phyloP scores from a whole-genome alignment of 2,329 filamentous ascomycete species.

The Phyllosticta citrichinensis region DNA sequence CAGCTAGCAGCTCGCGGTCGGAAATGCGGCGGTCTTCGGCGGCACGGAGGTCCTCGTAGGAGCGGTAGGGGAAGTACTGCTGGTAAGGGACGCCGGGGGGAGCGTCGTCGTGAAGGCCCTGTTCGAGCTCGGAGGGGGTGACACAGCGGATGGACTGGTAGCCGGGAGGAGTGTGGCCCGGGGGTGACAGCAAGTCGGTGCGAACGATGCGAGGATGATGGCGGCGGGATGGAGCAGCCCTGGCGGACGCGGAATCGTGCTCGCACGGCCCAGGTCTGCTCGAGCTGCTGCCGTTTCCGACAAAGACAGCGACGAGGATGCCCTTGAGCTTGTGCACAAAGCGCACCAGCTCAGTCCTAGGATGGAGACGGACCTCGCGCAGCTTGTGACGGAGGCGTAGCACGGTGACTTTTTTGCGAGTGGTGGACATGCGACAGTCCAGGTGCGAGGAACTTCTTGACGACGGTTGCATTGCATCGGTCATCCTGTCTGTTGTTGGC shows the following conservation, averaged over 20 bases:
- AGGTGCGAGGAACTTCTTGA: too few species aligned
- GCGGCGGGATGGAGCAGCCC: not conserved
- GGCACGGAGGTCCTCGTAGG: slow-evolving; percentile 10
- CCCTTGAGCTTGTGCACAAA: slow-evolving; percentile 8
- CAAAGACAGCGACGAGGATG: slow-evolving; percentile 8
- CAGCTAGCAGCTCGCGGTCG: slow-evolving; percentile 3
- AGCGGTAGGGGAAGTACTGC: slow-evolving; percentile 9
- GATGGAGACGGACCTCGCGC: slow-evolving; percentile 5
- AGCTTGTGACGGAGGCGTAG: slow-evolving; percentile 10
- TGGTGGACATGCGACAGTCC: slow-evolving; percentile 5
- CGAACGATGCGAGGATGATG: not conserved
- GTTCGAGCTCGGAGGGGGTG: slow-evolving; percentile 6
- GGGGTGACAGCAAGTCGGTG: not conserved
- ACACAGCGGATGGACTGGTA: slow-evolving; percentile 11
- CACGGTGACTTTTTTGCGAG: slow-evolving; percentile 4
- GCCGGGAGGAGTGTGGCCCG: slow-evolving; percentile 8
- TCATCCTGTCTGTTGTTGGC: too few species aligned
- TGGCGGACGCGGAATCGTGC: slow-evolving; percentile 4
- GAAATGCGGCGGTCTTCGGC: slow-evolving; percentile 2
- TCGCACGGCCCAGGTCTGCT: slow-evolving; percentile 1
- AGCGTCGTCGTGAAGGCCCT: slow-evolving; percentile 10
- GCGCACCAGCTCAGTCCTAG: slow-evolving; percentile 5
- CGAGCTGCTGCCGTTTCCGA: not conserved
- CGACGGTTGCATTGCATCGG: not conserved
- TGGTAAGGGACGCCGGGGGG: slow-evolving; percentile 10